Evolutionary conservation across 768 basidiomycete species (phyloP), one percentile per base, ranked within the genome.

Genomic region (Mycena galericulata): DNA sequence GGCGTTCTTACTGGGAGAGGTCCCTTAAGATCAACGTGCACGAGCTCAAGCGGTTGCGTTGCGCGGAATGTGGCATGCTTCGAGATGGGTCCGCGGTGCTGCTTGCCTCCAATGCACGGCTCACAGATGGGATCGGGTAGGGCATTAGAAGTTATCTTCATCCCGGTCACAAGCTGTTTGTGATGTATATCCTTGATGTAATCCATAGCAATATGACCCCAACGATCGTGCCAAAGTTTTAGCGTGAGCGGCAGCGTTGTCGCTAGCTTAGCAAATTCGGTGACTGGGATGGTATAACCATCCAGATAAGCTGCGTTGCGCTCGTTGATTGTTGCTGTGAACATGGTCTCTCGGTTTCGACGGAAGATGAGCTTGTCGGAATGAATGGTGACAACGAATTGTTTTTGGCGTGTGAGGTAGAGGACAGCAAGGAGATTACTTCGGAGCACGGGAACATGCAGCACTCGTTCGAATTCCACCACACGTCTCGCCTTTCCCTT

Each of bases 11-110:
- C 41, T 11, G 75, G 67, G 4, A 79, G 56, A 14, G 79, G 80
- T 24, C 80, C n/a, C n/a, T n/a, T n/a, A 1, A 81, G 30, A 53
- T 82, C 80, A 43, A 71, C 67, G 64, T 78, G 78, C 17, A 82
- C 70, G 4, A 69, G 72, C 4, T 71, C 69, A 8, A 79, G 74
- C 4, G 55, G 64, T 14, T 29, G 24, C 20, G 65, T 55, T 6
- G 51, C 50, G 8, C 53, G 53, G 30, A 45, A 41, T 3, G 32
- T 50, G 3, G 62, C 24, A 4, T 18, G 12, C 14, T 38, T 55
- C n/a, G 69, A 59, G n/a, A 64, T 57, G 66, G 71, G 34, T 8
- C 50, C 66, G 62, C 72, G 67, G 66, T 75, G 68, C 69, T 75
- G 72, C 34, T 70, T 72, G 6, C 65, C 71, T 46, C 66, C 70